phyloP scores from a whole-genome alignment of 202 grass and related monocot species.

The Digitaria exilis region DNA sequence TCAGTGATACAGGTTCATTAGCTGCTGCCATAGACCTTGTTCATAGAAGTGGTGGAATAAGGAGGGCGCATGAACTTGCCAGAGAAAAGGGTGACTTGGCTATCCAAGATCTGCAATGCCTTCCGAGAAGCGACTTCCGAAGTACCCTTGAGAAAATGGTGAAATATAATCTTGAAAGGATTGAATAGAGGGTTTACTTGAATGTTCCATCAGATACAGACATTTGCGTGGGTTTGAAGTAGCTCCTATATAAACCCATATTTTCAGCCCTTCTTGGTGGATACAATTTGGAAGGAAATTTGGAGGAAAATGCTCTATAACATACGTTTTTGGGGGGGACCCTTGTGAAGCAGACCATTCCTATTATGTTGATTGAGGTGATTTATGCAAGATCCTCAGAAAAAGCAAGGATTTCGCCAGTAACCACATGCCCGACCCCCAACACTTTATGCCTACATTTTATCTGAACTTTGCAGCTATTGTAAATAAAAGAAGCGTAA shows the following conservation, averaged over 20 bases:
- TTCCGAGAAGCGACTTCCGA: constrained; percentile 69
- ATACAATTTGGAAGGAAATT: constrained; percentile 17
- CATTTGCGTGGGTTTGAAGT: background rate
- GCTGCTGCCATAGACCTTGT: constrained; percentile 73
- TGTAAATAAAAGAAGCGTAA: constrained; percentile 36
- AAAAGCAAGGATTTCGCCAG: background rate
- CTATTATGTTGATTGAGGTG: background rate
- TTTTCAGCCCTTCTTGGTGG: background rate
- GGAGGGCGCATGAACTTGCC: constrained; percentile 72
- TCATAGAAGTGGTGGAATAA: constrained; percentile 61
- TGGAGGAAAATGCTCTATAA: background rate
- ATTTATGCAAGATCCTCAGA: constrained; percentile 20
- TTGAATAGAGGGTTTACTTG: constrained; percentile 50
- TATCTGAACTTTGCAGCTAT: constrained; percentile 23
- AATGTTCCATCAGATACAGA: constrained; percentile 3
- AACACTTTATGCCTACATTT: background rate
- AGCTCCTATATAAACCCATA: background rate
- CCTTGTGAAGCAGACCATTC: constrained; percentile 2
- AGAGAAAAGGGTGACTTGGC: constrained; percentile 78
- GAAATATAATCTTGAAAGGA: constrained; percentile 86
- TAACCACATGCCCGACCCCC: background rate
- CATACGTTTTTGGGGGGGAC: background rate
- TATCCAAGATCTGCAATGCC: constrained; percentile 62
- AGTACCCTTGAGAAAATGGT: constrained; percentile 76
- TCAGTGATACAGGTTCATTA: constrained; percentile 65